Percentiles rank a stretch among this genome's conserved stretches.
Evolutionary conservation across 169 alveolate genomes (phyloP).

Genomic region (Plasmodium blacklocki): DNA sequence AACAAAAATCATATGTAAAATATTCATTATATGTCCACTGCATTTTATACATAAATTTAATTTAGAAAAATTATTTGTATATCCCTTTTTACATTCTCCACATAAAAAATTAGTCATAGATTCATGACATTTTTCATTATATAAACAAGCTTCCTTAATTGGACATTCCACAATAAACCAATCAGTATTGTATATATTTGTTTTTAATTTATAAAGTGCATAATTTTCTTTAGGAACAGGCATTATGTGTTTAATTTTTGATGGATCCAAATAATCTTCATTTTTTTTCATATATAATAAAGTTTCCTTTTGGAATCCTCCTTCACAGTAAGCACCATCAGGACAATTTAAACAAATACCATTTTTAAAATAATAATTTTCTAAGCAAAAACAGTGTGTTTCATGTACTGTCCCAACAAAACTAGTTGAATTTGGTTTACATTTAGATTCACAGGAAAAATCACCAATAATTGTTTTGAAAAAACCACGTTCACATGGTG

Average conservation of each 20-base stretch:
- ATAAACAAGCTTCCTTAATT: constrained; percentile 78
- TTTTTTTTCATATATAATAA: constrained; percentile 50
- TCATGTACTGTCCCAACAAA: constrained; percentile 78
- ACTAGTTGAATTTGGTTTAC: constrained; percentile 80
- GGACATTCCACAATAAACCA: constrained; percentile 83
- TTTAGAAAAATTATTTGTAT: constrained; percentile 80
- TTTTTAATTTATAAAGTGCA: constrained; percentile 75
- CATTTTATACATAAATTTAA: constrained; percentile 78
- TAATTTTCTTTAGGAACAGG: constrained; percentile 81
- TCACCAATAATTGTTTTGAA: constrained; percentile 83
- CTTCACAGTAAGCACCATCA: constrained; percentile 81
- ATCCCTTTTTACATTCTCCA: constrained; percentile 82
- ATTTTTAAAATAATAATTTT: constrained; percentile 78
- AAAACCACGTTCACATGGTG: constrained; percentile 80
- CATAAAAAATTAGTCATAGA: constrained; percentile 83
- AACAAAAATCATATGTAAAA: constrained; percentile 55
- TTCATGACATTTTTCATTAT: constrained; percentile 76
- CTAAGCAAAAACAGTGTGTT: constrained; percentile 83
- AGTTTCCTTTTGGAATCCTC: constrained; percentile 79
- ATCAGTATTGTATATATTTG: constrained; percentile 70
- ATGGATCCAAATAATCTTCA: constrained; percentile 62
- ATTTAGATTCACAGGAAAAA: constrained; percentile 78
- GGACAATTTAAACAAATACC: constrained; percentile 81
- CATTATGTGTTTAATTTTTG: constrained; percentile 78
- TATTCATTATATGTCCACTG: constrained; percentile 76